Evolutionary conservation across 139 green algal species (phyloP).

Genomic region (Chloropicon primus): DNA sequence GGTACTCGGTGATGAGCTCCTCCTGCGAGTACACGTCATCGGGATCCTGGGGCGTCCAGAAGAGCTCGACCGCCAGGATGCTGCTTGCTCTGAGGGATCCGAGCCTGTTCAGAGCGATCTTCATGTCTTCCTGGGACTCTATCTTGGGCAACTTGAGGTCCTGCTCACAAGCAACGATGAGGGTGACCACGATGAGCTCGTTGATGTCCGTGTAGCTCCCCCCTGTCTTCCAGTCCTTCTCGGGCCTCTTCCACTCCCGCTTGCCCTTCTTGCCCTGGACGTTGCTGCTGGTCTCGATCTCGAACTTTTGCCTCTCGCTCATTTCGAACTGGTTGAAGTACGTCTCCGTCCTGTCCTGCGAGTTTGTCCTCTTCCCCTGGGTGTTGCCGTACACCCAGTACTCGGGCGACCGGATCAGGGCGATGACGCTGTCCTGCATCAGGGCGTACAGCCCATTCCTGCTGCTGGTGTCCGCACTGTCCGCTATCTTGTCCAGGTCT

Average conservation of each 20-base stretch:
- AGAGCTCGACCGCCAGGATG: conserved; percentile 1
- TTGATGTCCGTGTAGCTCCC: background rate
- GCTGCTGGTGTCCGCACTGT: conserved; percentile 62
- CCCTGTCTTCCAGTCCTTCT: background rate
- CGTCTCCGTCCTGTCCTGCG: background rate
- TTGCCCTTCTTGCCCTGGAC: background rate
- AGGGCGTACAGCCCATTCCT: conserved; percentile 22
- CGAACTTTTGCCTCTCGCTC: conserved; percentile 2
- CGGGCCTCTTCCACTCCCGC: background rate
- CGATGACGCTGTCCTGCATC: background rate
- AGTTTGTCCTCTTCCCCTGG: background rate
- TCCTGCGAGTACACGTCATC: background rate
- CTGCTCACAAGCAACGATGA: background rate
- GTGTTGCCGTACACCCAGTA: conserved; percentile 6
- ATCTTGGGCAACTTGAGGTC: conserved; percentile 2
- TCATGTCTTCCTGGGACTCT: background rate
- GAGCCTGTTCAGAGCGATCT: background rate
- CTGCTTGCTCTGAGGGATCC: background rate
- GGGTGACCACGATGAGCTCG: conserved; percentile 7
- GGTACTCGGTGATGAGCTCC: conserved; percentile 7
- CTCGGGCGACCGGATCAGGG: background rate
- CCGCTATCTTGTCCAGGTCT: conserved; percentile 73
- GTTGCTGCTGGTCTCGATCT: background rate
- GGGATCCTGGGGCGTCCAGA: conserved; percentile 1
- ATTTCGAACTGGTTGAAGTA: conserved; percentile 1